A percentile compares a stretch with the other conserved stretches of the same genome.
Conservation (phyloP, 1,139 yeast genomes). For the Debaryomycetaceae sp. region DNA sequence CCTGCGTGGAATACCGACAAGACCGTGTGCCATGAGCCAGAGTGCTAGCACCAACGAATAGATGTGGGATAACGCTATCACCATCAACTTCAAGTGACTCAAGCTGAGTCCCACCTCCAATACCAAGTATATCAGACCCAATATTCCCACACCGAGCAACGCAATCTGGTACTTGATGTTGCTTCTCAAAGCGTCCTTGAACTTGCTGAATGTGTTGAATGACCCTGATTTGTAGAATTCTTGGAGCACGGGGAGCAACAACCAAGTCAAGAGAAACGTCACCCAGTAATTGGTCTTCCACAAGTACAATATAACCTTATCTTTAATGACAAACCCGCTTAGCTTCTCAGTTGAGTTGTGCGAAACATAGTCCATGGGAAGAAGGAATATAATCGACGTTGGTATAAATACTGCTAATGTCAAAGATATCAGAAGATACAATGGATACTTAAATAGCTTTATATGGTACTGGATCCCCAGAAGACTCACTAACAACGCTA, state of each 20-base stretch:
- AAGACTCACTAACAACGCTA: conserved; percentile 27
- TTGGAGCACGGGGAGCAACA: conserved; percentile 65
- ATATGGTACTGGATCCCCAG: conserved; percentile 37
- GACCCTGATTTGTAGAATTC: conserved; percentile 73
- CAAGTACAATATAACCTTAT: conserved; percentile 46
- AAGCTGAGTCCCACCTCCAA: conserved; percentile 44
- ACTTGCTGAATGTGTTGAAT: conserved; percentile 40
- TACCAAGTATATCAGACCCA: conserved; percentile 59
- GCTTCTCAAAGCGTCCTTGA: conserved; percentile 55
- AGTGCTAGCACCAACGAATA: conserved; percentile 72
- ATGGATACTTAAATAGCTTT: conserved; percentile 33
- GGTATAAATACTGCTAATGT: conserved; percentile 43
- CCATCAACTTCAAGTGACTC: conserved; percentile 60
- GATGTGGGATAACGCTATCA: conserved; percentile 77
- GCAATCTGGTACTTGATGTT: conserved; percentile 61
- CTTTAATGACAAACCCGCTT: conserved; percentile 30
- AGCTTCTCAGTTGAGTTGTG: conserved; percentile 20
- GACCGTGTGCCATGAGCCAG: conserved; percentile 85
- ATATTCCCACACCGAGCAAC: conserved; percentile 49
- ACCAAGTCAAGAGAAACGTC: conserved; percentile 74
- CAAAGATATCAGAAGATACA: conserved; percentile 31
- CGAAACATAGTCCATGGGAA: conserved; percentile 41
- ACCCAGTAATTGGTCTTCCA: conserved; percentile 83
- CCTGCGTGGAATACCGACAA: conserved; percentile 62
- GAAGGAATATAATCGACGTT: conserved; percentile 34